phyloP scores from a whole-genome alignment of 2,329 filamentous ascomycete genomes.

The Sclerotiophoma versabilis region DNA sequence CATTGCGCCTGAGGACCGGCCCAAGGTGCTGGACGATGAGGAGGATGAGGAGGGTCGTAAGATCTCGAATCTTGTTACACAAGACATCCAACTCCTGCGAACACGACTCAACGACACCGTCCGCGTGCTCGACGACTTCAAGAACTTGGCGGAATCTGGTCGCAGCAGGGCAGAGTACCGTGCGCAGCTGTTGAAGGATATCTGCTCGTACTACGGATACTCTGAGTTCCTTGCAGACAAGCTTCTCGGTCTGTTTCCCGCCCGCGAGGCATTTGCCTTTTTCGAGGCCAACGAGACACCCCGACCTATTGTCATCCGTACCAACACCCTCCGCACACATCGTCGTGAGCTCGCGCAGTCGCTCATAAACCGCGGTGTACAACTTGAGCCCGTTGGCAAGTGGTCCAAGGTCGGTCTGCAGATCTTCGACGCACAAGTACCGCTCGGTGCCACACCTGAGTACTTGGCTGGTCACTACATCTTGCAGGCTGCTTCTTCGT shows the following conservation, averaged over 20 bases:
- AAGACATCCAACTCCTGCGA: slow-evolving; percentile 87
- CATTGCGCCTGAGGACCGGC: slow-evolving; percentile 75
- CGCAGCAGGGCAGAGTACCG: slow-evolving; percentile 90
- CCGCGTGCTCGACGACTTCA: slow-evolving; percentile 87
- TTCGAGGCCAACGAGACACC: slow-evolving; percentile 98
- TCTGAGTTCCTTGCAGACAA: slow-evolving; percentile 95
- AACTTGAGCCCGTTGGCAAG: slow-evolving; percentile 94
- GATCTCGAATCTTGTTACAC: slow-evolving; percentile 68
- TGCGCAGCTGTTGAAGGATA: slow-evolving; percentile 83
- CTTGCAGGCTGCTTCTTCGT: slow-evolving; percentile 93
- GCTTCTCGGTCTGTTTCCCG: slow-evolving; percentile 89
- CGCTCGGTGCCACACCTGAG: slow-evolving; percentile 93
- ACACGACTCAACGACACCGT: slow-evolving; percentile 92
- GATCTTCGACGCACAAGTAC: slow-evolving; percentile 88
- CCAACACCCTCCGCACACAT: slow-evolving; percentile 87
- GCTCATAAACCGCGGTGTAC: slow-evolving; percentile 94
- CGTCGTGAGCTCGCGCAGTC: slow-evolving; percentile 85
- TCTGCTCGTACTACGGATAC: slow-evolving; percentile 97
- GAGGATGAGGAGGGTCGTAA: slow-evolving; percentile 67
- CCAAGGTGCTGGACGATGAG: slow-evolving; percentile 68
- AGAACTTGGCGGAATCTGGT: slow-evolving; percentile 78
- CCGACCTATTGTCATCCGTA: slow-evolving; percentile 92
- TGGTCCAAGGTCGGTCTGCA: slow-evolving; percentile 99
- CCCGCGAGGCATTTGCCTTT: slow-evolving; percentile 94
- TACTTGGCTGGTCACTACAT: slow-evolving; percentile 98